phyloP scores from a whole-genome alignment of 768 basidiomycete genomes.

The Termitomyces bulborhizus region DNA sequence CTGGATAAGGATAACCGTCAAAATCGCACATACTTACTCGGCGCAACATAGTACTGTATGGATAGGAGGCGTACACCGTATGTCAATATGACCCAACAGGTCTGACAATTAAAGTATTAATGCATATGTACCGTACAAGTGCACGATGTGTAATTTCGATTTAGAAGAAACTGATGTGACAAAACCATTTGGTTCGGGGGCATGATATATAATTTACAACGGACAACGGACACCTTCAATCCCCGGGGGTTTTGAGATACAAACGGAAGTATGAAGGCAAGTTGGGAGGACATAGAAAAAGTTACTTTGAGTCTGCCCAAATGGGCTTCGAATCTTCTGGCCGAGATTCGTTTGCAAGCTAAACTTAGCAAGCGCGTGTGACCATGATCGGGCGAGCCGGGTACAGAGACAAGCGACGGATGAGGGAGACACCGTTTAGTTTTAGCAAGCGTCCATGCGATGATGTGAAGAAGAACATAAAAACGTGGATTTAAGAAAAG shows the following conservation, averaged over 20 bases:
- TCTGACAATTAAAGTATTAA: not conserved
- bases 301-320: slow-evolving; percentile 32
- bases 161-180: not conserved
- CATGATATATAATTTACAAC: not conserved
- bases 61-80: not conserved
- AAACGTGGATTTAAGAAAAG: not conserved
- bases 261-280: slow-evolving; percentile 5
- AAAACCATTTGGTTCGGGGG: not conserved
- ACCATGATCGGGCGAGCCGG: not conserved
- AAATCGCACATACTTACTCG: not conserved
- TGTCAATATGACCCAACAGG: not conserved
- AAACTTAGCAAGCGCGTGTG: not conserved
- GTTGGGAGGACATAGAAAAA: slow-evolving; percentile 2
- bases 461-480: not conserved
- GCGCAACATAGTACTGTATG: not conserved
- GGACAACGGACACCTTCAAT: not conserved
- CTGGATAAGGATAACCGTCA: not conserved
- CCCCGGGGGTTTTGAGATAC: not conserved
- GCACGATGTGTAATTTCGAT: not conserved
- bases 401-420: slow-evolving; percentile 1
- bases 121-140: not conserved
- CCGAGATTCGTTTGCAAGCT: slow-evolving; percentile 22
- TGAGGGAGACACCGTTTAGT: slow-evolving; percentile 1
- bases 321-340: slow-evolving; percentile 35
- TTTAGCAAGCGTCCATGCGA: not conserved